Percentiles rank a stretch among this genome's conserved stretches.
Conservation (phyloP, 2,329 filamentous ascomycete species). For the Elsinoe arachidis region DNA sequence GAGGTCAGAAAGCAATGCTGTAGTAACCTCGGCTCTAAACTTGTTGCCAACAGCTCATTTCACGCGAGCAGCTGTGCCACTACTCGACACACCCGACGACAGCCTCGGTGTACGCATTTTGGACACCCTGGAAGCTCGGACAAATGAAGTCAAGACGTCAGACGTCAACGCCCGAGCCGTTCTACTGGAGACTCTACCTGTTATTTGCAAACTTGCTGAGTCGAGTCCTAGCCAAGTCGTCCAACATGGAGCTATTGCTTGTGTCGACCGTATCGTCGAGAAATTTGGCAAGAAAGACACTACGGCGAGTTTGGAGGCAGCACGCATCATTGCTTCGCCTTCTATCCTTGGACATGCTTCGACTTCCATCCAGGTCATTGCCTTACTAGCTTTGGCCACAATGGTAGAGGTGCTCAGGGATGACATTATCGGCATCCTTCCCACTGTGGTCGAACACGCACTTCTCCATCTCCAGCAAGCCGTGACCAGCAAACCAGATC, state of each 20-base stretch:
- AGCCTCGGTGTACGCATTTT: conserved; percentile 69
- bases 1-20: conserved; percentile 44
- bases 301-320: conserved; percentile 64
- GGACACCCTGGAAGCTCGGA: conserved; percentile 69
- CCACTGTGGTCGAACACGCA: conserved; percentile 62
- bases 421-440: conserved; percentile 74
- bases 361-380: conserved; percentile 65
- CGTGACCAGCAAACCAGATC: conserved; percentile 45
- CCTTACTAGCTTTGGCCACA: conserved; percentile 80
- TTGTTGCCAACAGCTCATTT: conserved; percentile 82
- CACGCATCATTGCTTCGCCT: conserved; percentile 65
- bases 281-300: conserved; percentile 91
- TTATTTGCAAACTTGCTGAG: conserved; percentile 67
- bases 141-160: conserved; percentile 62
- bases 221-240: conserved; percentile 59
- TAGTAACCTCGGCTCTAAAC: conserved; percentile 71
- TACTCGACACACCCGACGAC: conserved; percentile 68
- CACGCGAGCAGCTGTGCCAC: conserved; percentile 73
- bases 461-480: conserved; percentile 63
- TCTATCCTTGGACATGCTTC: conserved; percentile 69
- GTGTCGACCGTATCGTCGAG: conserved; percentile 86
- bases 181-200: conserved; percentile 68
- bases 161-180: conserved; percentile 60
- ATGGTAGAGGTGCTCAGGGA: conserved; percentile 82
- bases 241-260: conserved; percentile 78